Percentiles rank a stretch among this genome's conserved stretches.
These are phyloP conservation scores for Barbarea vulgaris DNA, from an alignment of 345 rosid genomes.

Conservation along the genomic window DNA sequence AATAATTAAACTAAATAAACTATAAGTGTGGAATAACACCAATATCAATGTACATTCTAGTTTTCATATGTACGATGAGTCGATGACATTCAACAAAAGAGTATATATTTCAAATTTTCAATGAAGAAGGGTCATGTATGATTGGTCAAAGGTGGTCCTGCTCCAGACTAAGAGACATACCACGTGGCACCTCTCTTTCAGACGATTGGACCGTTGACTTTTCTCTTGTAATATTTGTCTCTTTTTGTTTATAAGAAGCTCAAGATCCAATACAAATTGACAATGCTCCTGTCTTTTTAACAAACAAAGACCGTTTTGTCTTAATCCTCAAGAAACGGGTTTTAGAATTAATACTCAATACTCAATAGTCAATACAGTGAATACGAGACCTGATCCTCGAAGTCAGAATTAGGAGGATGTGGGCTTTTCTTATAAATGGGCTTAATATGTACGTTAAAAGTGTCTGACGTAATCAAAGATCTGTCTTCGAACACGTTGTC, in stretches of 20 bases:
- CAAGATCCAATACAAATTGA: slow-evolving; percentile 31
- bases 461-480: background rate
- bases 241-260: slow-evolving; percentile 14
- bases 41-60: background rate
- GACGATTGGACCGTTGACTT: slow-evolving; percentile 8
- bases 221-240: background rate
- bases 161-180: slow-evolving; percentile 29
- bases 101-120: background rate
- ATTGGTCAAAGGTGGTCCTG: slow-evolving; percentile 35
- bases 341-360: background rate
- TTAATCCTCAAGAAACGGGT: background rate
- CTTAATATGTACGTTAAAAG: background rate
- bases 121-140: background rate
- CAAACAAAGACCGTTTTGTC: slow-evolving; percentile 25
- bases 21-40: background rate
- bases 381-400: background rate
- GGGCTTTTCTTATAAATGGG: slow-evolving; percentile 1
- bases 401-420: background rate
- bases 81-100: slow-evolving; percentile 14
- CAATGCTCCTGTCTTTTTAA: slow-evolving; percentile 2
- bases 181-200: slow-evolving; percentile 4
- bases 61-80: background rate
- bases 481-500: slow-evolving; percentile 1
- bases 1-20: background rate
- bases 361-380: too few species aligned